Conservation (phyloP, 768 basidiomycete species). For the Termitomyces sp. region DNA sequence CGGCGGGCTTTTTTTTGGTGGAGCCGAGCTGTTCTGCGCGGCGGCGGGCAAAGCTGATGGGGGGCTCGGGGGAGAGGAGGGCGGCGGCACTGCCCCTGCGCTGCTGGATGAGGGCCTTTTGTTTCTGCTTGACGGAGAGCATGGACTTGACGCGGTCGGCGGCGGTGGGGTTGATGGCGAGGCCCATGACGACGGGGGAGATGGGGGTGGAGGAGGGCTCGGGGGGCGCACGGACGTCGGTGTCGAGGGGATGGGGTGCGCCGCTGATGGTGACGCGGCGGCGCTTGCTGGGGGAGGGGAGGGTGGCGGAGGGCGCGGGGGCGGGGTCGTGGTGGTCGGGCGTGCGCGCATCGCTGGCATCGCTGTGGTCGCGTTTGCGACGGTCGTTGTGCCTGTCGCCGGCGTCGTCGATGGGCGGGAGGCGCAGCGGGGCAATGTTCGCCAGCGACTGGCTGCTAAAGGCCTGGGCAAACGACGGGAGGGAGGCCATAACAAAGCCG, state of each 20-base stretch:
- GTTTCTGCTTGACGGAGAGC: constrained; percentile 65
- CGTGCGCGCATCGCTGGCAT: too few relatives aligned
- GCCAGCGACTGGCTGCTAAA: constrained; percentile 59
- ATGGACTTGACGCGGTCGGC: constrained; percentile 64
- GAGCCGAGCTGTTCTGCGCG: constrained; percentile 61
- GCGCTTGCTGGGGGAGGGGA: constrained; percentile 56
- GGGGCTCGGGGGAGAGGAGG: constrained; percentile 21
- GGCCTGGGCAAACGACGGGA: constrained; percentile 78
- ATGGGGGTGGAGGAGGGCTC: constrained; percentile 55
- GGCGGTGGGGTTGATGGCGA: constrained; percentile 52
- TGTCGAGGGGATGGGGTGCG: constrained; percentile 30
- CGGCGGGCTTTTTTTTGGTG: constrained; percentile 70
- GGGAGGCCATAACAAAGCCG: constrained; percentile 26
- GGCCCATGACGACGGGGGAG: constrained; percentile 64
- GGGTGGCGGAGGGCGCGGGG: constrained; percentile 39
- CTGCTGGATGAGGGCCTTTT: constrained; percentile 69
- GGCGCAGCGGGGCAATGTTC: constrained; percentile 50
- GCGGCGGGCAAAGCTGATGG: constrained; percentile 73
- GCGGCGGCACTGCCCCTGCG: constrained; percentile 58
- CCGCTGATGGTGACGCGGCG: constrained; percentile 66
- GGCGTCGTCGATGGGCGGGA: constrained; percentile 59
- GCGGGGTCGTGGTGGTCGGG: constrained; percentile 10
- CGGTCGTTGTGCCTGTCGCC: constrained; percentile 28
- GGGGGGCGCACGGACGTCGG: constrained; percentile 44
- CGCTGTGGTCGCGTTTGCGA: constrained; percentile 35